A percentile compares a stretch with the other conserved stretches of the same genome.
Conservation (phyloP, 2,329 filamentous ascomycete species). For the Phoma sp. region DNA sequence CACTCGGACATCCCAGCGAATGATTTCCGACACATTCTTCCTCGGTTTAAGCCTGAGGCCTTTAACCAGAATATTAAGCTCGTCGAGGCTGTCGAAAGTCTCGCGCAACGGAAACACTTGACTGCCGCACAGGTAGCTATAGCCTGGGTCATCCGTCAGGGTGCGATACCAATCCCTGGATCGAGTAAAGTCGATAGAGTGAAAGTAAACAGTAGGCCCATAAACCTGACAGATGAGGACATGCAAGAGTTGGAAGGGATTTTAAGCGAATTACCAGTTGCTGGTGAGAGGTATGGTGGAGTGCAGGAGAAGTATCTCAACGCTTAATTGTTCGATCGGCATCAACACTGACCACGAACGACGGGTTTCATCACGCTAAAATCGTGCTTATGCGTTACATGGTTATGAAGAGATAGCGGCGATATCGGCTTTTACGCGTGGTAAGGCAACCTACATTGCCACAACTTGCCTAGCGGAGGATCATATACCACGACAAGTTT, state of each 20-base stretch:
- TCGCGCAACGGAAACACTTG: constrained; percentile 65
- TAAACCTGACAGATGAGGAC: constrained; percentile 47
- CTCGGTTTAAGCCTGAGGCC: constrained; percentile 67
- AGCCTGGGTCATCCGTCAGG: constrained; percentile 63
- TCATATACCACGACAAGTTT: not conserved
- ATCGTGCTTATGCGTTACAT: no score
- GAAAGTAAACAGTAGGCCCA: constrained; percentile 65
- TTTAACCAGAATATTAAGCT: constrained; percentile 70
- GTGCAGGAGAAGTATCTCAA: constrained; percentile 20
- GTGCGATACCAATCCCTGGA: constrained; percentile 70
- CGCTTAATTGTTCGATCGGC: not conserved
- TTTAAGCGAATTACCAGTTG: constrained; percentile 5
- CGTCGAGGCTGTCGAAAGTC: constrained; percentile 63
- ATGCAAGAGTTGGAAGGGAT: not conserved
- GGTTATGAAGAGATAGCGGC: not conserved
- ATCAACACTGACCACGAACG: no score
- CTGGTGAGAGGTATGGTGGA: constrained; percentile 19
- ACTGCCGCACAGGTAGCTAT: constrained; percentile 69
- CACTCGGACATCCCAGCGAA: constrained; percentile 54
- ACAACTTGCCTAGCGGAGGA: no score
- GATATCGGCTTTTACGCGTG: constrained; percentile 1
- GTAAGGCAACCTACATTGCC: not conserved
- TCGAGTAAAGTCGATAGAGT: constrained; percentile 62
- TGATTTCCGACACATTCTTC: constrained; percentile 55
- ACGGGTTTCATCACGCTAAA: no score